Evolutionary conservation across 768 basidiomycete genomes (phyloP).

Genomic region (Phallus indusiatus): DNA sequence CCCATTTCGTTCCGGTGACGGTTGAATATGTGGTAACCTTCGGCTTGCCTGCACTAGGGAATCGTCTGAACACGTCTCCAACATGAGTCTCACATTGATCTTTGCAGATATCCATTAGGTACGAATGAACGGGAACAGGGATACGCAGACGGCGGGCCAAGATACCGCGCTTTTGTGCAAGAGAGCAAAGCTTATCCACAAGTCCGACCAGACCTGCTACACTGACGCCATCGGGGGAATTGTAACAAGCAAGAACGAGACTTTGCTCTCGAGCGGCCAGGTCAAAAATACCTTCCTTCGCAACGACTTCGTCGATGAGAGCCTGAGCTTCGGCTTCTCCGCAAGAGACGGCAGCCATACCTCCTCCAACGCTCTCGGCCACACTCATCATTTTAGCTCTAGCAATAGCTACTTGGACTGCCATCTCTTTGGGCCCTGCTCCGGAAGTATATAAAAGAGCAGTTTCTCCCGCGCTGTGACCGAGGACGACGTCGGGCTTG

Average conservation of each 20-base stretch:
- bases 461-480: slow-evolving; percentile 22
- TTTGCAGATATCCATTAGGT: slow-evolving; percentile 4
- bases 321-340: not conserved
- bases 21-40: not conserved
- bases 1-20: not conserved
- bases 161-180: slow-evolving; percentile 7
- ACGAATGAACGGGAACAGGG: not conserved
- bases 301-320: slow-evolving; percentile 14
- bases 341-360: slow-evolving; percentile 7
- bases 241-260: slow-evolving; percentile 1
- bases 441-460: slow-evolving; percentile 9
- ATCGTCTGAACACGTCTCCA: not conserved
- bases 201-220: not conserved
- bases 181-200: not conserved
- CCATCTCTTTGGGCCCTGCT: slow-evolving; percentile 6
- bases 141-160: slow-evolving; percentile 2
- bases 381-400: slow-evolving; percentile 8
- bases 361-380: slow-evolving; percentile 2
- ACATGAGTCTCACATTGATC: slow-evolving; percentile 13
- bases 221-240: slow-evolving; percentile 2
- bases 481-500: slow-evolving; percentile 30
- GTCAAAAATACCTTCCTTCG: slow-evolving; percentile 12
- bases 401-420: slow-evolving; percentile 8
- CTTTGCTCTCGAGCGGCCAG: not conserved
- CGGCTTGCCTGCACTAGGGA: not conserved